Evolutionary conservation across 2,329 filamentous ascomycete species (phyloP).

Genomic region (Fusarium secorum): DNA sequence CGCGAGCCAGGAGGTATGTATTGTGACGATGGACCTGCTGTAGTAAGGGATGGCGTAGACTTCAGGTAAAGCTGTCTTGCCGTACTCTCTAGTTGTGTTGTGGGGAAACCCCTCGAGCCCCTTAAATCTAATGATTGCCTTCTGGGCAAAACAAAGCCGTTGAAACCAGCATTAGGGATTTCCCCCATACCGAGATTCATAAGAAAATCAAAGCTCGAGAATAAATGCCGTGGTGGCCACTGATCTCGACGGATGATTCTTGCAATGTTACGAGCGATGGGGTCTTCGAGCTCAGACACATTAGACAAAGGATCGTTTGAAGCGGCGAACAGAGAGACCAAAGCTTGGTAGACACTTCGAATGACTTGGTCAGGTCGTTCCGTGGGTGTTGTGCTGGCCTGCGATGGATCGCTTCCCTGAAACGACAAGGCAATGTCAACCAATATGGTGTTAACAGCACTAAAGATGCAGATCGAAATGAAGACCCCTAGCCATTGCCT

Average conservation of each 20-base stretch:
- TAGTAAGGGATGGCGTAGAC: constrained; percentile 11
- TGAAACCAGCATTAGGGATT: constrained; percentile 45
- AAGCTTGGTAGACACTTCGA: constrained; percentile 59
- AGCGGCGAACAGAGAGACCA: constrained; percentile 59
- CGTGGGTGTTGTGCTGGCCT: constrained; percentile 5
- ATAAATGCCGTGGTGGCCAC: constrained; percentile 57
- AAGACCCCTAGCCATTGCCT: constrained; percentile 61
- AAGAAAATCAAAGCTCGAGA: constrained; percentile 59
- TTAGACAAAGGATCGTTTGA: constrained; percentile 54
- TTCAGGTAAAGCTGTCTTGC: constrained; percentile 20
- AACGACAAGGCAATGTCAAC: constrained; percentile 50
- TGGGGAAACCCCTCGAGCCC: constrained; percentile 11
- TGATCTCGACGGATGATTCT: constrained; percentile 56
- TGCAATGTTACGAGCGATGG: constrained; percentile 53
- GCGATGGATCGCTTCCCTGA: constrained; percentile 15
- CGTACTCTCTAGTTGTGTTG: constrained; percentile 16
- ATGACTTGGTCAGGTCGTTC: constrained; percentile 45
- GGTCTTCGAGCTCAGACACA: constrained; percentile 54
- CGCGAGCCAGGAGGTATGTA: constrained; percentile 11
- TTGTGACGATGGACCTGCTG: constrained; percentile 27
- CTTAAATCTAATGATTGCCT: constrained; percentile 11
- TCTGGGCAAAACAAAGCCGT: constrained; percentile 46
- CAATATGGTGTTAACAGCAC: constrained; percentile 61
- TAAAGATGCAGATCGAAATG: constrained; percentile 66
- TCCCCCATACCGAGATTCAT: constrained; percentile 57